phyloP scores from a whole-genome alignment of 2,329 filamentous ascomycete genomes.

The Grosmannia penicillata region DNA sequence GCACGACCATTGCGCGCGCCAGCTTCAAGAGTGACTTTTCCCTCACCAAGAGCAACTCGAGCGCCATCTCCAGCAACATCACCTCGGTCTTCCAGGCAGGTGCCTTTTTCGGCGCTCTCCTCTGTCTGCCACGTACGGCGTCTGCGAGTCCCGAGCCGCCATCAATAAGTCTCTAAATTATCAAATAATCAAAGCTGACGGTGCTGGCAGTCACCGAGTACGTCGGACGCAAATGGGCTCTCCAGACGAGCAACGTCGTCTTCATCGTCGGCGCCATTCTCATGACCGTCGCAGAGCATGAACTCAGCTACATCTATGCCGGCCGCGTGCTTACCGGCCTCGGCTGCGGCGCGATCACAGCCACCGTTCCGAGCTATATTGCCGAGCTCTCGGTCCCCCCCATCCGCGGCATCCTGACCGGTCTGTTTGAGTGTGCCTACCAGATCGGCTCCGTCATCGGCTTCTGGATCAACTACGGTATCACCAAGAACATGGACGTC shows the following conservation, averaged over 20 bases:
- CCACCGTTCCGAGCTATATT: constrained; percentile 48
- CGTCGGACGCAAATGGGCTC: neutral
- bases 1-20: constrained; percentile 34
- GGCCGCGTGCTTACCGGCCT: constrained; percentile 41
- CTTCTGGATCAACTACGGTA: constrained; percentile 32
- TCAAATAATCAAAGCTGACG: neutral
- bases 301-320: constrained; percentile 31
- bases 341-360: constrained; percentile 40
- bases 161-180: neutral
- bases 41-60: constrained; percentile 16
- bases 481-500: constrained; percentile 23
- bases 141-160: too few species aligned
- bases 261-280: constrained; percentile 29
- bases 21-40: constrained; percentile 31
- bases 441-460: constrained; percentile 36
- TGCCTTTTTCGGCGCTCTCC: constrained; percentile 35
- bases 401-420: constrained; percentile 42
- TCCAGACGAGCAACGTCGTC: constrained; percentile 15
- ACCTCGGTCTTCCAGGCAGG: constrained; percentile 33
- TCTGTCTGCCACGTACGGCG: neutral
- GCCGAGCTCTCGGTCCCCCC: constrained; percentile 45
- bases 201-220: neutral
- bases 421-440: constrained; percentile 36
- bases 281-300: constrained; percentile 24
- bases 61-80: constrained; percentile 27